Evolutionary conservation across 164 flowering plant genomes (phyloP), one percentile per base, ranked within the genome.

Genomic region (Tetracentron sinense): DNA sequence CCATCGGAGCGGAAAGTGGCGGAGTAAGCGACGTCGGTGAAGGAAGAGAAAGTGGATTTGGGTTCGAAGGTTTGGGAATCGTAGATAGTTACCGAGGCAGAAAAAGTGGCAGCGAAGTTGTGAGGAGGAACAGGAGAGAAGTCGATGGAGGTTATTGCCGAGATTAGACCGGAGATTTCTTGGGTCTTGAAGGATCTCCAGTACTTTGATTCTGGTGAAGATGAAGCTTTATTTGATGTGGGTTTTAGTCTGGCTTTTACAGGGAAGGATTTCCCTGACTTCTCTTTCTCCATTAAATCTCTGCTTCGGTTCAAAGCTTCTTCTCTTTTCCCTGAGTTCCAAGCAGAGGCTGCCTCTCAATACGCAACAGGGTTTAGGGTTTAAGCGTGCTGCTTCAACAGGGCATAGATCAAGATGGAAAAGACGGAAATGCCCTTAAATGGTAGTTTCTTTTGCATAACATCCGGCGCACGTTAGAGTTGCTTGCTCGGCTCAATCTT

Each of bases 121-220:
- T 85, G 78, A 6, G 96, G 91, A 0, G 78, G 17, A 1, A 52
- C 15, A 7, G 95, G 95, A 48, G 94, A 84, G 83, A 90, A 93
- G 14, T 73, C 58, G 69, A 93, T 8, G 50, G 89, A 85, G 48
- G 88, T 69, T 42, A 90, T 60, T 51, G 94, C 68, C 59, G 80
- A 82, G 60, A 76, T 56, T 47, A 85, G 84, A 67, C 77, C 61
- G 21, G 82, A 69, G 72, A 78, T 77, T 56, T 74, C 72, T 7
- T 76, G 77, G 62, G 81, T 53, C 72, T 91, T 89, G 90, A 85
- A 94, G 27, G 98, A 87, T 33, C 81, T 68, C 97, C 95, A 93
- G 77, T 79, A 85, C 58, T 81, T 84, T 26, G 95, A 81, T 69
- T 93, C 97, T 7, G 92, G 83, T 5, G 89, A 70, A 55, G 79